Evolutionary conservation across 164 flowering plant genomes (phyloP), one percentile per base, ranked within the genome.

Genomic region (Aristolochia fimbriata): DNA sequence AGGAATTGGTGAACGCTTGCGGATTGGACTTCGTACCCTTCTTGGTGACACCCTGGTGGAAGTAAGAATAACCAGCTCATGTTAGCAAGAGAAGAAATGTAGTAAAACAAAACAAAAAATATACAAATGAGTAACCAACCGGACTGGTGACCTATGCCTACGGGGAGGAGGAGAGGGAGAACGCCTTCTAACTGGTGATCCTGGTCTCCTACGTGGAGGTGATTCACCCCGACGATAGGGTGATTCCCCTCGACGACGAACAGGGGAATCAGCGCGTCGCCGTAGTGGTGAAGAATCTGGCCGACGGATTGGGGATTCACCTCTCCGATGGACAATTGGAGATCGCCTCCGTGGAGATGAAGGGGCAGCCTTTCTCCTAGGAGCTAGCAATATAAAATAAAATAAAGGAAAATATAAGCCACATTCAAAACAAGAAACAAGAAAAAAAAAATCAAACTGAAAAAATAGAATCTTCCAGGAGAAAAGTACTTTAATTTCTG

Each of bases 161-260:
- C 92, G 76, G 21, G 79, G 81, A 27, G 85, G 79, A 61, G 92
- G 78, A 4, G 84, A 77, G 33, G 94, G 96, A 62, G 92, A 93
- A 58, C 85, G 92, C n/a, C 92, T 88, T 70, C 96, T 79, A 1
- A 67, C 62, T 22, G 98, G 93, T 57, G 96, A 86, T 51, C 79
- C 74, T 33, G 82, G 87, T 67, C 97, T 77, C 70, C 99, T 83
- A 70, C 97, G 77, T 2, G 86, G 92, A 65, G 96, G 93, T 14
- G 97, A 74, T 21, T 74, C 89, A 48, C 93, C 90, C 31, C 89
- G 81, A 22, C 82, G 82, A 65, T 62, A 64, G 57, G 91, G 85
- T 67, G 90, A 81, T 12, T 64, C 80, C 16, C 61, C 68, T 43
- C 86, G 81, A 23, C 87, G 92, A 46, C 89, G 88, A 65, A 71